These are phyloP conservation scores for Penicillium sp. DNA, from an alignment of 2,329 filamentous ascomycete genomes.

Conservation along the genomic window DNA sequence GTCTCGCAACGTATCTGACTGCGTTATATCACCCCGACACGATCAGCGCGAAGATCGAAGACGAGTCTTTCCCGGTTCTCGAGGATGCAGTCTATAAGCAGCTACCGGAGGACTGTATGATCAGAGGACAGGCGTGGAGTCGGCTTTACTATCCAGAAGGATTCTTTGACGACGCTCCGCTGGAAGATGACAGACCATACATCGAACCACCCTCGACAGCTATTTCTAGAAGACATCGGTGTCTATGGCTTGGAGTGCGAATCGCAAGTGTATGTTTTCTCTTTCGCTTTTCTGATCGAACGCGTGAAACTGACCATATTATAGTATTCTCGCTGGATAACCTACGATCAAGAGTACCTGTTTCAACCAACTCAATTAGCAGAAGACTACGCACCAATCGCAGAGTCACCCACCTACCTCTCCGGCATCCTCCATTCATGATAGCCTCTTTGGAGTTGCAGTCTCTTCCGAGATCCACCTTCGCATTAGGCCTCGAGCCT, in stretches of 20 bases:
- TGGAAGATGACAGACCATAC: slow-evolving; percentile 54
- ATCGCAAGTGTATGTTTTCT: slow-evolving; percentile 41
- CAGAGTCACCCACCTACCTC: slow-evolving; percentile 17
- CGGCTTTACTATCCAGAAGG: slow-evolving; percentile 46
- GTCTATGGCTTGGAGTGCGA: slow-evolving; percentile 49
- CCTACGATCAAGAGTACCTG: slow-evolving; percentile 30
- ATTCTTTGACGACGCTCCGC: slow-evolving; percentile 50
- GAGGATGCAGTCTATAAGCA: slow-evolving; percentile 45
- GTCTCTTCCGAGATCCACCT: not conserved
- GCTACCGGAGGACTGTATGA: slow-evolving; percentile 57
- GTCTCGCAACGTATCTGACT: slow-evolving; percentile 53
- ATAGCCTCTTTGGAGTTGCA: not conserved
- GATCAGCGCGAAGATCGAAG: slow-evolving; percentile 36
- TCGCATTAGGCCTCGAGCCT: not conserved
- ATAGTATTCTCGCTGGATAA: slow-evolving; percentile 42
- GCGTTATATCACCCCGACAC: slow-evolving; percentile 44
- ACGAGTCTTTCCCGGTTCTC: slow-evolving; percentile 41
- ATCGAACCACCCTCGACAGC: slow-evolving; percentile 50
- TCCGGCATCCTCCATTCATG: slow-evolving; percentile 5
- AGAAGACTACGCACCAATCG: slow-evolving; percentile 19
- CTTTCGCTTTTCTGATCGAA: not conserved
- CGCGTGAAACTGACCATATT: slow-evolving; percentile 1
- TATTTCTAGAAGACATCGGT: slow-evolving; percentile 49
- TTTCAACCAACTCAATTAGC: slow-evolving; percentile 36
- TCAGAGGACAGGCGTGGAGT: slow-evolving; percentile 55